Percentiles rank a stretch among this genome's conserved stretches.
Evolutionary conservation across 352 stramenopile species (phyloP).

Genomic region (Pythium phragmitis): DNA sequence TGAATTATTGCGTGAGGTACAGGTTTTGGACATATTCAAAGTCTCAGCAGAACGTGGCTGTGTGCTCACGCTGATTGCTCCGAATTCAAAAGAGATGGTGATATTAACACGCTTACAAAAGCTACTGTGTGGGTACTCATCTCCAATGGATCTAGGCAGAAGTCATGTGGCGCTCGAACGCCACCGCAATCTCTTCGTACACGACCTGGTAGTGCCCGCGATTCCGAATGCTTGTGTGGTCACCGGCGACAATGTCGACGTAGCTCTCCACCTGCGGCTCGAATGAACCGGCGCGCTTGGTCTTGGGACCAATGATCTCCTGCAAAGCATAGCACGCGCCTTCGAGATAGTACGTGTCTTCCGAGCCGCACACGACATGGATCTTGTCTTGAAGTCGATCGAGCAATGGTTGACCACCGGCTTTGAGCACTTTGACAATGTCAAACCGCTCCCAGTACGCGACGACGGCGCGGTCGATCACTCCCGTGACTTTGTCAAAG

Average conservation of each 20-base stretch:
- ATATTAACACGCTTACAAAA: too few relatives aligned
- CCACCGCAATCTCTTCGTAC: constrained; percentile 59
- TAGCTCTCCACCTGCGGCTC: constrained; percentile 48
- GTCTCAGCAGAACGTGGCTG: too few relatives aligned
- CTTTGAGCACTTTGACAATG: constrained; percentile 55
- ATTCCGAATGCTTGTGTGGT: constrained; percentile 72
- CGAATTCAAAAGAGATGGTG: background rate
- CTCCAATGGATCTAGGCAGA: background rate
- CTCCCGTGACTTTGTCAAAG: constrained; percentile 72
- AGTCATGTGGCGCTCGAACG: constrained; percentile 11
- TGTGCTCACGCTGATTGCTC: too few relatives aligned
- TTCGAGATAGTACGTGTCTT: constrained; percentile 82
- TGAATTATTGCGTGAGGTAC: background rate
- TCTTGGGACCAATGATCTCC: constrained; percentile 39
- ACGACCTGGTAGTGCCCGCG: constrained; percentile 60
- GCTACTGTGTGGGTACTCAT: background rate
- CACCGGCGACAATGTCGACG: constrained; percentile 63
- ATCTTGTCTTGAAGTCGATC: constrained; percentile 56
- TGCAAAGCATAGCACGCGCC: constrained; percentile 61
- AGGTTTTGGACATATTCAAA: too few relatives aligned
- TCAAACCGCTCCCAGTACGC: constrained; percentile 64
- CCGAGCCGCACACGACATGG: constrained; percentile 67
- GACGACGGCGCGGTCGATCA: constrained; percentile 58
- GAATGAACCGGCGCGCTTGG: constrained; percentile 22
- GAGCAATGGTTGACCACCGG: constrained; percentile 35